Evolutionary conservation across 2,329 filamentous ascomycete genomes (phyloP).

Genomic region (Penicillium sp.): DNA sequence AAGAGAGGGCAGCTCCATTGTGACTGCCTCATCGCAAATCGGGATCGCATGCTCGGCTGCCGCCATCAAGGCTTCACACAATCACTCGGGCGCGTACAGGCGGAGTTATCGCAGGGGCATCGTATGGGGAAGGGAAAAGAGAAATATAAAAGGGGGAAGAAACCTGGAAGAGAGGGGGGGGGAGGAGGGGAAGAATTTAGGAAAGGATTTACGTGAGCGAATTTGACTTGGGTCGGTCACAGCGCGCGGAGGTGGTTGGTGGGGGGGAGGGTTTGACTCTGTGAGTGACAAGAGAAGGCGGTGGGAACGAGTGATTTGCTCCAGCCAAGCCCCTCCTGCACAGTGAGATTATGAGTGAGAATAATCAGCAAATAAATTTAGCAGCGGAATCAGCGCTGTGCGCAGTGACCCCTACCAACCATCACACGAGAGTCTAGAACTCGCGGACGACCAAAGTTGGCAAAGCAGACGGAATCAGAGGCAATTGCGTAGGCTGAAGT

Average conservation of each 20-base stretch:
- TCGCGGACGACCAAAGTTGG: not conserved
- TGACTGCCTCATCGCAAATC: constrained; percentile 36
- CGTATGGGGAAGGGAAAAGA: constrained; percentile 1
- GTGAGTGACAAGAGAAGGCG: not conserved
- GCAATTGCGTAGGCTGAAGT: constrained; percentile 10
- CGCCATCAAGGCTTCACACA: constrained; percentile 29
- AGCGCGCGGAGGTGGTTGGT: not conserved
- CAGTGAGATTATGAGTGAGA: not conserved
- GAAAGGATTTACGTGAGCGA: constrained; percentile 16
- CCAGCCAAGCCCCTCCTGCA: constrained; percentile 9
- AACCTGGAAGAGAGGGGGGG: constrained; percentile 1
- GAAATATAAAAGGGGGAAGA: constrained; percentile 1
- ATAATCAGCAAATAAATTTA: no score
- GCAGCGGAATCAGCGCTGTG: no score
- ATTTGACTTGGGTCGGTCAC: constrained; percentile 10
- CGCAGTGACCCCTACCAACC: not conserved
- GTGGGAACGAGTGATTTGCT: constrained; percentile 6
- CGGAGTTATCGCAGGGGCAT: constrained; percentile 19
- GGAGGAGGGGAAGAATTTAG: constrained; percentile 1
- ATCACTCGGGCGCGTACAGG: constrained; percentile 11
- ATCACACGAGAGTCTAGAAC: no score
- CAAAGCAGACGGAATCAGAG: constrained; percentile 2
- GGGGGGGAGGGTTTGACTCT: not conserved
- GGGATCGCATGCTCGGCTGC: constrained; percentile 33
- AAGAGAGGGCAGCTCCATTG: constrained; percentile 37